Evolutionary conservation across 2,329 filamentous ascomycete species (phyloP), one percentile per base, ranked within the genome.

Genomic region (Sporothrix mexicana): DNA sequence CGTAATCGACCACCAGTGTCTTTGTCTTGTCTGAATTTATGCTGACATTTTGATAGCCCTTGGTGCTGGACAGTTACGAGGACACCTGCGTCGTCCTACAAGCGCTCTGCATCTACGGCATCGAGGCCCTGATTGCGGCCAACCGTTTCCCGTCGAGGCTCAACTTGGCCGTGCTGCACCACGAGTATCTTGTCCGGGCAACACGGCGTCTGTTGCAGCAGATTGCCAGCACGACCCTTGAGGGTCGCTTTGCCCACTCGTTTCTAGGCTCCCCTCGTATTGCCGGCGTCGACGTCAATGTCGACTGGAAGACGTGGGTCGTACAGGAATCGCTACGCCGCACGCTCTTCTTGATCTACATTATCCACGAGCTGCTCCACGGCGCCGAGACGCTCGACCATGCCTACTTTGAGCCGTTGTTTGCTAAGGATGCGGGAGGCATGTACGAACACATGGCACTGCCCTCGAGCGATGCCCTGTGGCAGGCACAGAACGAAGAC

Each of bases 71-170:
- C 62, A 49, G 49, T 12, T 13, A 49, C 41, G 43, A 67, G 25
- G 43, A 67, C 1, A 51, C 62, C 12, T 67, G 62, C 43, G 62
- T 67, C 9, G 23, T 67, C 43, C 43, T 47, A 7, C 62, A 67
- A 67, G 62, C 62, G 9, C 45, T 67, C 30, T 67, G 62, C 20
- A 49, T 67, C 62, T 67, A 67, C 62, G 43, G 45, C n/a, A 67
- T 67, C 43, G 62, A 67, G 43, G 62, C 62, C 20, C 20, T 67
- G 62, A 67, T 67, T 30, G 41, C 62, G 8, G 62, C 62, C 41
- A 49, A 67, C n/a, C 62, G 62, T 13, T 67, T 13, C 45, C 62
- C 62, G 43, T 67, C 62, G n/a, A 23, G 23, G 23, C 45, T 67
- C 12, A 67, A 67, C 41, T 30, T 25, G 20, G 62, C 62, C 10